Evolutionary conservation across 2,329 filamentous ascomycete genomes (phyloP).

Genomic region (Hypoxylon sp.): DNA sequence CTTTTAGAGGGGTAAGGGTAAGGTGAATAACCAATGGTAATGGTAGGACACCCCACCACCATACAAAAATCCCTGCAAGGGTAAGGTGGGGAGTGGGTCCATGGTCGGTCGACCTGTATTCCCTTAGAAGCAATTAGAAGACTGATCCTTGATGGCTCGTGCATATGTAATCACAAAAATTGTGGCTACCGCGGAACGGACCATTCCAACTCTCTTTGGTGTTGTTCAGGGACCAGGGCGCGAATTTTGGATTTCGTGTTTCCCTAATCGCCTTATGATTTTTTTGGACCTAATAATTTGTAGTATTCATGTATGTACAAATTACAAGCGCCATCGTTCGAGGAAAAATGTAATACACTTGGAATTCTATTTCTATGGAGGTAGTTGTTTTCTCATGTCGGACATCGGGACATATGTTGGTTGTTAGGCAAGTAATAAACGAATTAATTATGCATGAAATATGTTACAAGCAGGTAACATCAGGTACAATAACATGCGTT

Average conservation of each 20-base stretch:
- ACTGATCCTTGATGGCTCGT: slow-evolving; percentile 21
- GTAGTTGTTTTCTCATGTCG: not conserved
- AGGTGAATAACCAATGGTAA: too few species aligned
- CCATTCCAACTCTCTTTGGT: slow-evolving; percentile 26
- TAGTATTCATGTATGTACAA: slow-evolving; percentile 2
- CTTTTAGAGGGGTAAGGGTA: too few species aligned
- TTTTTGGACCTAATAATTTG: too few species aligned
- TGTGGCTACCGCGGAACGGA: slow-evolving; percentile 34
- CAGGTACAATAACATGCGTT: not conserved
- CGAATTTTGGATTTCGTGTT: slow-evolving; percentile 22
- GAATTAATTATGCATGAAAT: slow-evolving; percentile 8
- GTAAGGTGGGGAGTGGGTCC: too few species aligned
- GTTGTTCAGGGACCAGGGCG: too few species aligned
- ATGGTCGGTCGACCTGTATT: too few species aligned
- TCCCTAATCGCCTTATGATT: slow-evolving; percentile 1
- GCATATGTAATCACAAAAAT: slow-evolving; percentile 25
- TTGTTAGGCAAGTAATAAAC: slow-evolving; percentile 13
- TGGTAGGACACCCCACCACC: too few species aligned
- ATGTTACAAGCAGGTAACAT: slow-evolving; percentile 12
- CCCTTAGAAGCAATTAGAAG: too few species aligned
- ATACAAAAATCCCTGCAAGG: too few species aligned
- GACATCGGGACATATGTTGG: slow-evolving; percentile 9
- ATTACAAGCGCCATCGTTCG: slow-evolving; percentile 10
- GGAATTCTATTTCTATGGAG: too few species aligned
- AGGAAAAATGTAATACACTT: too few species aligned